Percentiles rank a stretch among this genome's conserved stretches.
Conservation (phyloP, 495 filamentous ascomycete species). For the Neurospora sp. region DNA sequence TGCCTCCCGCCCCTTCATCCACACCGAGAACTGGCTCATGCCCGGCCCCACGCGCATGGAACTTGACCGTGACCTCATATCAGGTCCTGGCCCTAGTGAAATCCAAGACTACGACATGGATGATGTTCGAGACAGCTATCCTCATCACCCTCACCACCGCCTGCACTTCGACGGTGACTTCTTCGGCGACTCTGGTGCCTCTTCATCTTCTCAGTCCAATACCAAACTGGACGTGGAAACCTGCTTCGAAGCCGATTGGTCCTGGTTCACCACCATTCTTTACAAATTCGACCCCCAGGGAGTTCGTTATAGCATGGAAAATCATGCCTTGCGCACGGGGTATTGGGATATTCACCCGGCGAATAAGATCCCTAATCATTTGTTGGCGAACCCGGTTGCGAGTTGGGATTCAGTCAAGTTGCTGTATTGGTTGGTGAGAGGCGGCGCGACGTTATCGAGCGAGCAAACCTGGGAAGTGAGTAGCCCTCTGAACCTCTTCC, state of each 20-base stretch:
- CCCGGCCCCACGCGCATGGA: neutral
- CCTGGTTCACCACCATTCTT: neutral
- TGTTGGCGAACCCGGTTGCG: constrained; percentile 19
- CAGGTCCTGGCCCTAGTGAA: neutral
- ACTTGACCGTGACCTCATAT: neutral
- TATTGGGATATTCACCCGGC: constrained; percentile 21
- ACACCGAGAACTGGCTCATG: neutral
- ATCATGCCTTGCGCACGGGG: neutral
- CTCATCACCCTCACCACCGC: neutral
- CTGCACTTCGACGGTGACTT: neutral
- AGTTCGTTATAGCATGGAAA: neutral
- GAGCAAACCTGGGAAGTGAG: constrained; percentile 29
- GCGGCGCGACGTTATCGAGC: constrained; percentile 11
- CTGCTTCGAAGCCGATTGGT: constrained; percentile 13
- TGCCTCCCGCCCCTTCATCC: neutral
- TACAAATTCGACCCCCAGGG: neutral
- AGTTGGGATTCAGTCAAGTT: constrained; percentile 18
- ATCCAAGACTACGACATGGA: neutral
- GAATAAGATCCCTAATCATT: constrained; percentile 21
- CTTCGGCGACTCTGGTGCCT: neutral
- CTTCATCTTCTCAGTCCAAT: neutral
- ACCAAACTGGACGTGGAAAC: neutral
- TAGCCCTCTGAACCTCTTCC: no score
- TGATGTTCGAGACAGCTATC: neutral
- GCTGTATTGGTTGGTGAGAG: constrained; percentile 29